Evolutionary conservation across 2,329 filamentous ascomycete genomes (phyloP), one percentile per base, ranked within the genome.

Genomic region (Botrytis squamosa): DNA sequence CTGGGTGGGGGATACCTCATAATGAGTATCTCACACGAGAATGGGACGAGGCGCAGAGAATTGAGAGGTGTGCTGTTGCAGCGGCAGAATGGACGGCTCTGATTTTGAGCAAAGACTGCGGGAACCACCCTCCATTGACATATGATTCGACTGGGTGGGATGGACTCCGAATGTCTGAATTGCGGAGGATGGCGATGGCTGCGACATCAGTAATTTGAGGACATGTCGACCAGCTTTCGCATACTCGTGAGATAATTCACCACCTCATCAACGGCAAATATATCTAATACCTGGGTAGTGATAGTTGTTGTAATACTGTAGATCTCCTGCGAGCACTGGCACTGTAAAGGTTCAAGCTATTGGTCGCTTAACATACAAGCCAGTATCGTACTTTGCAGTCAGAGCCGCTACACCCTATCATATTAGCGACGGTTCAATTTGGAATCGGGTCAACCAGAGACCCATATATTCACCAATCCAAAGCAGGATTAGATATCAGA

Each of bases 121-220:
- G 16, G 25, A 25, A 25, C 25, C 49, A 55, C 12, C 25, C n/a
- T 29, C n/a, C 3, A 29, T 3, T 6, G 25, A 29, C 12, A 16
- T 16, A 16, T 29, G n/a, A 4, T 18, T 29, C 2, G 14, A 4
- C 7, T 4, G 1, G 4, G 8, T 2, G 8, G n/a, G 52, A 57
- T 57, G 0, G 0, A 2, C 3, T 0, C n/a, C n/a, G 52, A 18
- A 1, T 16, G 1, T 2, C 0, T 18, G 14, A 29, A 6, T 29
- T 57, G 52, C 0, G 14, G 52, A 1, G 6, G 16, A 57, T 57
- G 52, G 16, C 52, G 16, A 29, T 1, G 6, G 52, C 52, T 33
- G n/a, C 7, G 16, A 57, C 14, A 57, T 18, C 7, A 1, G n/a
- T 57, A 29, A 1, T 29, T 1, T 57, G 52, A 57, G n/a, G 14